phyloP scores from a whole-genome alignment of 2,329 filamentous ascomycete species.

The Talaromyces rugulosus region DNA sequence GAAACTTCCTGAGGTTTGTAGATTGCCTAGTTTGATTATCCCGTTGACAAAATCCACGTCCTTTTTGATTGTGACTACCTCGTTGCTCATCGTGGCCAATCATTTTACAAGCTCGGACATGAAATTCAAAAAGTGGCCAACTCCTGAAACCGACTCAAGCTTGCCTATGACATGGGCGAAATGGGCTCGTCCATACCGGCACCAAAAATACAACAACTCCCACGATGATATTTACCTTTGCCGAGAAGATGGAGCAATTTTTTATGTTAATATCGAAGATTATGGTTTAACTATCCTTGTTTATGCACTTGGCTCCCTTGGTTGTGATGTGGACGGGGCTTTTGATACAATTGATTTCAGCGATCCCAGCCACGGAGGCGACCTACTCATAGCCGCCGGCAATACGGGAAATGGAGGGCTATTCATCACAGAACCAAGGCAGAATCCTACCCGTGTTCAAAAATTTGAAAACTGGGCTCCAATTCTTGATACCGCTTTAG shows the following conservation, averaged over 20 bases:
- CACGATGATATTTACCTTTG: constrained; percentile 81
- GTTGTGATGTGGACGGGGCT: constrained; percentile 72
- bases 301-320: constrained; percentile 60
- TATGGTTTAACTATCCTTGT: constrained; percentile 51
- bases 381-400: constrained; percentile 76
- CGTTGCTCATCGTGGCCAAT: constrained; percentile 49
- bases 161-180: constrained; percentile 67
- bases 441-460: constrained; percentile 52
- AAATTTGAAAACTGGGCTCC: constrained; percentile 61
- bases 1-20: constrained; percentile 33
- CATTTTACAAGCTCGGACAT: constrained; percentile 31
- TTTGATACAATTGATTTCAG: constrained; percentile 69
- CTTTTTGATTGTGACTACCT: constrained; percentile 64
- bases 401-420: constrained; percentile 73
- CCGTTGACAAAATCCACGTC: constrained; percentile 67
- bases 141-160: constrained; percentile 21
- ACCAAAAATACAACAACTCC: constrained; percentile 55
- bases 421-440: constrained; percentile 63
- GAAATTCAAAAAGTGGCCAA: constrained; percentile 5
- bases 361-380: constrained; percentile 51
- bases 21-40: constrained; percentile 65
- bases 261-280: constrained; percentile 65
- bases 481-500: constrained; percentile 43
- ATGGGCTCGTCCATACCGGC: constrained; percentile 75
- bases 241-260: constrained; percentile 79